Evolutionary conservation across 257 asterid species (phyloP), one percentile per base, ranked within the genome.

Genomic region (Vinca minor): DNA sequence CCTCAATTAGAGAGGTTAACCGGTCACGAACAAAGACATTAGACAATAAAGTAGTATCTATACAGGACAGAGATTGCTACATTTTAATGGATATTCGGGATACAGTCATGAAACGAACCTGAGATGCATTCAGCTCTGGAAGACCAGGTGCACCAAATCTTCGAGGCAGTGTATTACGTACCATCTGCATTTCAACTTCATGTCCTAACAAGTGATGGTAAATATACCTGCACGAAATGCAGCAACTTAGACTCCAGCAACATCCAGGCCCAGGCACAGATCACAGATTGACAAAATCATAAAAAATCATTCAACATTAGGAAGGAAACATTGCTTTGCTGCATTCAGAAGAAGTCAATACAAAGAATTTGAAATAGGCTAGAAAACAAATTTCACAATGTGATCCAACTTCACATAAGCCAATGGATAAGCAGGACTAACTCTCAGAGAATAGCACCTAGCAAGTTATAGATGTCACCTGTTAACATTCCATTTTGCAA

Each of bases 131-230:
- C 47, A 93, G 95, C 74, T 89, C 96, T 15, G 97, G 99, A 76
- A 93, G 97, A 55, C 97, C 97, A 0, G 97, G 97, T 8, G 99
- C 99, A 72, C 99, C 99, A 86, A 89, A 93, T 67, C 97, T 83
- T 49, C 97, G 96, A 71, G 99, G 99, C 74, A 90, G 79, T 14
- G 96, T 68, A 78, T 86, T 93, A 39, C 96, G 96, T 62, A 93
- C 95, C 88, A 89, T 83, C 86, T 93, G 97, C 95, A 86, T 86
- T 85, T 93, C 97, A 77, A 93, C 99, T 77, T 93, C 99, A 65
- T 89, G 97, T 67, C 99, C 99, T 38, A 93, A 86, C 68, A 93
- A 74, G 82, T 93, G 99, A 82, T 93, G 99, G 76, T 93, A 93
- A 56, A 89, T 90, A 73, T 93, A 93, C 85, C 99, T 93, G 86